Evolutionary conservation across 1,284 basidiomycete genomes (phyloP).

Genomic region (Microbotryum scabiosae): DNA sequence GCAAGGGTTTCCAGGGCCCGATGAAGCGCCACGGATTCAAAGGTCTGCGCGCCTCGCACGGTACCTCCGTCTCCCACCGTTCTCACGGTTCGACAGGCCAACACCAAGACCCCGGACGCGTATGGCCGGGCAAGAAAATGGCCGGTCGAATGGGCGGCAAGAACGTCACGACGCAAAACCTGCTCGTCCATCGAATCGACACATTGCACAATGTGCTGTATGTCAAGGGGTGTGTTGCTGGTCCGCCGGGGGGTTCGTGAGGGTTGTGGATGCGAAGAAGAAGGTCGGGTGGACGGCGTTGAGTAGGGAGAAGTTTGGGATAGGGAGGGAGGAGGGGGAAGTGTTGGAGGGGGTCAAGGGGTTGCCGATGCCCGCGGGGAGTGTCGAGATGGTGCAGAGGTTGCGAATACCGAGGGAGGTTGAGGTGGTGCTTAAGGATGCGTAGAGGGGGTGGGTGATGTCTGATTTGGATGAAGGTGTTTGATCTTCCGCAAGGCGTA

Average conservation of each 20-base stretch:
- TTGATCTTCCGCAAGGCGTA: too few species aligned
- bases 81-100: slow-evolving; percentile 88
- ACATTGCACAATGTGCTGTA: slow-evolving; percentile 79
- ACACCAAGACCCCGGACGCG: slow-evolving; percentile 52
- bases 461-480: too few species aligned
- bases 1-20: slow-evolving; percentile 92
- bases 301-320: slow-evolving; percentile 41
- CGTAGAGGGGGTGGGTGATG: not conserved
- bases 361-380: slow-evolving; percentile 88
- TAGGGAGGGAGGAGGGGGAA: slow-evolving; percentile 13
- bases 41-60: slow-evolving; percentile 87
- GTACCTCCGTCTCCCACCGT: slow-evolving; percentile 92
- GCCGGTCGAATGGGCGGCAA: slow-evolving; percentile 83
- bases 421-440: slow-evolving; percentile 1
- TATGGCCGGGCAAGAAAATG: slow-evolving; percentile 80
- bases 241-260: slow-evolving; percentile 46
- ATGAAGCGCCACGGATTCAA: slow-evolving; percentile 97
- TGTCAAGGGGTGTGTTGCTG: slow-evolving; percentile 55
- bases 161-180: slow-evolving; percentile 55
- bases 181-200: slow-evolving; percentile 40
- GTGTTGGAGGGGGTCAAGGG: slow-evolving; percentile 70
- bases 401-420: slow-evolving; percentile 29
- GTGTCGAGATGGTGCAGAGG: slow-evolving; percentile 59
- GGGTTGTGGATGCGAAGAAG: slow-evolving; percentile 74
- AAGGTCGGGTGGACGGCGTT: slow-evolving; percentile 57